Evolutionary conservation across 1,284 basidiomycete species (phyloP).

Genomic region (Inonotus hispidus): DNA sequence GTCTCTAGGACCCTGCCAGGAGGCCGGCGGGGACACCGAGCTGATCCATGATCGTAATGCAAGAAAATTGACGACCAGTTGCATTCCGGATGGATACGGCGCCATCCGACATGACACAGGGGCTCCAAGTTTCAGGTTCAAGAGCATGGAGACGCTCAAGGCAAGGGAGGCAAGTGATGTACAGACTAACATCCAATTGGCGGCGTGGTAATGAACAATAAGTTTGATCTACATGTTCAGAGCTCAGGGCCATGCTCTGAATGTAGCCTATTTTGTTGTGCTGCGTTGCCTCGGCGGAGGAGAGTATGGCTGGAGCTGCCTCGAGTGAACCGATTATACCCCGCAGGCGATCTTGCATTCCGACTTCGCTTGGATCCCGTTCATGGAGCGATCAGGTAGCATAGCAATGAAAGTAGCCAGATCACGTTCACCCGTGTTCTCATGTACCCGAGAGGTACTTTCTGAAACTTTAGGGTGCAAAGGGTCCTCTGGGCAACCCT

Average conservation of each 20-base stretch:
- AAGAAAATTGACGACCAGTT: background rate
- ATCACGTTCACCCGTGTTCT: conserved; percentile 2
- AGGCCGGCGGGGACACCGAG: background rate
- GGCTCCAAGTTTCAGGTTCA: background rate
- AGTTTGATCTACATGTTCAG: background rate
- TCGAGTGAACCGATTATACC: background rate
- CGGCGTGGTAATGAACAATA: background rate
- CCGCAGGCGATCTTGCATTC: conserved; percentile 1
- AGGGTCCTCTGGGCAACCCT: background rate
- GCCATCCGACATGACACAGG: background rate
- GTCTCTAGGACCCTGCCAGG: background rate
- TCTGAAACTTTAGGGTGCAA: background rate
- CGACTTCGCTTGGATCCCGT: background rate
- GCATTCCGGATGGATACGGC: conserved; percentile 1
- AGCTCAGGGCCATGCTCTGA: background rate
- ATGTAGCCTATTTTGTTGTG: background rate
- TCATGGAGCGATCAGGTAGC: conserved; percentile 1
- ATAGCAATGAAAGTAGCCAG: background rate
- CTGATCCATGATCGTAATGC: background rate
- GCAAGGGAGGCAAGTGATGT: background rate
- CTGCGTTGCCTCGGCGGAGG: conserved; percentile 3
- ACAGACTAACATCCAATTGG: background rate
- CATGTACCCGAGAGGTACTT: background rate
- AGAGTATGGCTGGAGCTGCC: background rate
- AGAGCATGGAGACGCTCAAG: background rate